Evolutionary conservation across 345 rosid genomes (phyloP), one percentile per base, ranked within the genome.

Genomic region (Lepidium didymum): DNA sequence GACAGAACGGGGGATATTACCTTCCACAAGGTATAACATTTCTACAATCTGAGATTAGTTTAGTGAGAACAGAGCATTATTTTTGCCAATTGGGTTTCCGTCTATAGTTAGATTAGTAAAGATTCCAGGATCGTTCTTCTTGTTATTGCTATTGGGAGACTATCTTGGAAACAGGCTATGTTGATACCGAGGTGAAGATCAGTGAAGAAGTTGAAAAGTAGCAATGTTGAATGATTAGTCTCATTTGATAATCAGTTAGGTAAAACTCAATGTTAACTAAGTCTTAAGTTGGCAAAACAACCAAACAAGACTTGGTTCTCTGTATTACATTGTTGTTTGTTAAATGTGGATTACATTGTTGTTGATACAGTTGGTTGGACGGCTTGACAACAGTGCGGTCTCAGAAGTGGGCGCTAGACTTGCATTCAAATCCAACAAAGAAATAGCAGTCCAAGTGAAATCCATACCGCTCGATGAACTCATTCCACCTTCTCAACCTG

Each of bases 361-460:
- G 60, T 62, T 56, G 8, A 38, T 10, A 64, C 83, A 94, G 97
- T 77, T 94, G 73, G 95, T 94, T n/a, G 99, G 99, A 52, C 83
- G 97, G 75, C 99, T 94, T 35, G 97, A 94, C 69, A 94, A 94
- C 33, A 91, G 97, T 59, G 96, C 97, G 12, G 88, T 94, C 51
- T 94, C 99, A 6, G 93, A 96, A 3, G 72, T 79, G 0, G 99
- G 97, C 2, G 99, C 99, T 49, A 89, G 82, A 67, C 65, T 94
- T 70, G 96, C 97, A 34, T 94, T 94, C 89, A 91, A 89, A 73
- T 89, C 99, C 44, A 91, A 94, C 68, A 86, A 94, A 78, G 97
- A 94, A 80, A 64, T 94, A 70, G 96, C 91, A 49, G 70, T 94
- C 14, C 91, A 89, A 85, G 93, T 94, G 36, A 87, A 84, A 77